Evolutionary conservation across 2,329 filamentous ascomycete genomes (phyloP).

Genomic region (Xylaria sp.): DNA sequence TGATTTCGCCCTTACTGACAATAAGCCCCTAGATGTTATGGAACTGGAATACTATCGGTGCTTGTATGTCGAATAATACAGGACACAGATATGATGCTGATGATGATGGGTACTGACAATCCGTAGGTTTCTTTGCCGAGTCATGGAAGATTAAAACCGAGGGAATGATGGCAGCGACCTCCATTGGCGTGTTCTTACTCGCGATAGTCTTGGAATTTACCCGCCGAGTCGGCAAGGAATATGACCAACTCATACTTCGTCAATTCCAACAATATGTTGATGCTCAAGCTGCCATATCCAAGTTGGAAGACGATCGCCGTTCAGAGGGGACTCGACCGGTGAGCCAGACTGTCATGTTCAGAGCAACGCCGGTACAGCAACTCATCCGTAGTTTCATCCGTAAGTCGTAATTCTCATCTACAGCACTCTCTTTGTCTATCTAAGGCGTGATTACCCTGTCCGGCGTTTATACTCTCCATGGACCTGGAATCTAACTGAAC

Average conservation of each 20-base stretch:
- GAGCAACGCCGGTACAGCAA: conserved; percentile 56
- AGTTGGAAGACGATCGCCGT: conserved; percentile 32
- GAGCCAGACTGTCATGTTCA: conserved; percentile 50
- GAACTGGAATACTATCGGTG: conserved; percentile 58
- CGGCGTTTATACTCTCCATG: not conserved
- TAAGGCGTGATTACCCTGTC: not conserved
- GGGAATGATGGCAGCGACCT: conserved; percentile 57
- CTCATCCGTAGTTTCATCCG: conserved; percentile 53
- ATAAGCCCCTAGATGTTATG: conserved; percentile 55
- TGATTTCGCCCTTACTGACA: conserved; percentile 30
- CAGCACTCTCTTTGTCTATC: not conserved
- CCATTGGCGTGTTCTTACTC: conserved; percentile 57
- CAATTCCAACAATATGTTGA: conserved; percentile 54
- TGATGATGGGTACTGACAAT: not conserved
- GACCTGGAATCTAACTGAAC: not conserved
- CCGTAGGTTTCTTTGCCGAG: conserved; percentile 52
- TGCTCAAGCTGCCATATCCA: conserved; percentile 42
- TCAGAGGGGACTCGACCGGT: conserved; percentile 33
- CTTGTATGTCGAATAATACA: conserved; percentile 48
- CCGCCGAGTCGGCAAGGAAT: conserved; percentile 57
- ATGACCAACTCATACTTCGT: conserved; percentile 55
- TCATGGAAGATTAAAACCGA: conserved; percentile 56
- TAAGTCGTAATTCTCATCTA: conserved; percentile 11
- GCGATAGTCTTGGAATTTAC: conserved; percentile 55
- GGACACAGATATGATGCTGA: not conserved